These are phyloP conservation scores for Talaromyces sp. DNA, from an alignment of 2,329 filamentous ascomycete species.

Conservation along the genomic window DNA sequence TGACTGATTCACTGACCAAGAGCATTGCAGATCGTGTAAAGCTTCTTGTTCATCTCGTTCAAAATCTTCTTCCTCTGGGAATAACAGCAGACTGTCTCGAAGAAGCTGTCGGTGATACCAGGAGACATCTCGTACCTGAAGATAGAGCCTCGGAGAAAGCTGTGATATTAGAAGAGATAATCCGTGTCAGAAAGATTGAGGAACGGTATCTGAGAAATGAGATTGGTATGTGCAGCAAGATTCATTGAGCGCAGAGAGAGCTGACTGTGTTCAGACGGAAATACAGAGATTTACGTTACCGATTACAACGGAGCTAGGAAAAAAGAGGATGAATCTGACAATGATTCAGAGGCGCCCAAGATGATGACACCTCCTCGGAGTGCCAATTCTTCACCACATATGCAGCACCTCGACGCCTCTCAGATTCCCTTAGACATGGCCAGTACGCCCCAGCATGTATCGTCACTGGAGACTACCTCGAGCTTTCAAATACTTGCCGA, in stretches of 20 bases:
- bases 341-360: no score
- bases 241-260: not conserved
- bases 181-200: slow-evolving; percentile 39
- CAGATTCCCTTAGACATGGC: slow-evolving; percentile 25
- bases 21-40: slow-evolving; percentile 18
- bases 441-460: slow-evolving; percentile 21
- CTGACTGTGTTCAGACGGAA: slow-evolving; percentile 28
- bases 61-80: slow-evolving; percentile 34
- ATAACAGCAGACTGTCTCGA: slow-evolving; percentile 41
- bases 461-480: slow-evolving; percentile 23
- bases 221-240: slow-evolving; percentile 34
- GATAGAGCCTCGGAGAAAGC: slow-evolving; percentile 26
- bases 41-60: slow-evolving; percentile 41
- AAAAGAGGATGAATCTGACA: slow-evolving; percentile 26
- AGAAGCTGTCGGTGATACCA: slow-evolving; percentile 39
- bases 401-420: slow-evolving; percentile 23
- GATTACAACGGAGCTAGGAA: slow-evolving; percentile 36
- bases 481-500: slow-evolving; percentile 31
- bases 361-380: slow-evolving; percentile 21
- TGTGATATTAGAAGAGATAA: slow-evolving; percentile 41
- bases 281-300: slow-evolving; percentile 37
- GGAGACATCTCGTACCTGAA: slow-evolving; percentile 36
- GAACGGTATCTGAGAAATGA: slow-evolving; percentile 41
- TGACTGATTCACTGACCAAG: not conserved
- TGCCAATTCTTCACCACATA: not conserved